These are phyloP conservation scores for Furcasterigmium furcatum DNA, from an alignment of 2,329 filamentous ascomycete species.

Conservation along the genomic window DNA sequence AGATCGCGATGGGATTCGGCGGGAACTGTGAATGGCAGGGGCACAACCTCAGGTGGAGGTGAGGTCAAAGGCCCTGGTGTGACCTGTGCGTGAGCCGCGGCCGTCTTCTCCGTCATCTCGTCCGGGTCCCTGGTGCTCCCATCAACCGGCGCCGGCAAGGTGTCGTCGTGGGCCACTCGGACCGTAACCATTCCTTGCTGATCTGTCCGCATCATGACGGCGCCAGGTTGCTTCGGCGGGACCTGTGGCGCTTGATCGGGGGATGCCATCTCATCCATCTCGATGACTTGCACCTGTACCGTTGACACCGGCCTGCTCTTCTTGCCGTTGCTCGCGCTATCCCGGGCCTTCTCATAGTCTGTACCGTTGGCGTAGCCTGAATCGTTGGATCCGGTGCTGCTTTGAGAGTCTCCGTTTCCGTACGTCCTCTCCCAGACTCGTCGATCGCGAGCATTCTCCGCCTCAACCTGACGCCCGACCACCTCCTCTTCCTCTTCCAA, in stretches of 20 bases:
- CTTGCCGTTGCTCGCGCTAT: background rate
- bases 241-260: slow-evolving; percentile 18
- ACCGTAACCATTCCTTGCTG: slow-evolving; percentile 48
- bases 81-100: background rate
- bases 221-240: slow-evolving; percentile 24
- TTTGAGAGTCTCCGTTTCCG: slow-evolving; percentile 50
- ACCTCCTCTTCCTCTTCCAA: slow-evolving; percentile 65
- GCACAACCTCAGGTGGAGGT: slow-evolving; percentile 53
- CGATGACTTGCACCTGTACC: slow-evolving; percentile 40
- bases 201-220: slow-evolving; percentile 37
- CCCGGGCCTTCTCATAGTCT: slow-evolving; percentile 39
- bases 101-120: slow-evolving; percentile 19
- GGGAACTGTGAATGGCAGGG: slow-evolving; percentile 64
- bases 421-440: slow-evolving; percentile 76
- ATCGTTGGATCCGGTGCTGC: slow-evolving; percentile 34
- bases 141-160: slow-evolving; percentile 4
- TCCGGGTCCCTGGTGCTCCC: slow-evolving; percentile 18
- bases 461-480: slow-evolving; percentile 64
- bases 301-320: background rate
- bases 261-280: slow-evolving; percentile 48
- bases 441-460: slow-evolving; percentile 57
- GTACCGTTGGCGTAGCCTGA: slow-evolving; percentile 47
- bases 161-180: slow-evolving; percentile 43
- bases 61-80: slow-evolving; percentile 19
- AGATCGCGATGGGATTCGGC: slow-evolving; percentile 30